phyloP scores from a whole-genome alignment of 2,329 filamentous ascomycete genomes.

The Diaporthe aspalathi region DNA sequence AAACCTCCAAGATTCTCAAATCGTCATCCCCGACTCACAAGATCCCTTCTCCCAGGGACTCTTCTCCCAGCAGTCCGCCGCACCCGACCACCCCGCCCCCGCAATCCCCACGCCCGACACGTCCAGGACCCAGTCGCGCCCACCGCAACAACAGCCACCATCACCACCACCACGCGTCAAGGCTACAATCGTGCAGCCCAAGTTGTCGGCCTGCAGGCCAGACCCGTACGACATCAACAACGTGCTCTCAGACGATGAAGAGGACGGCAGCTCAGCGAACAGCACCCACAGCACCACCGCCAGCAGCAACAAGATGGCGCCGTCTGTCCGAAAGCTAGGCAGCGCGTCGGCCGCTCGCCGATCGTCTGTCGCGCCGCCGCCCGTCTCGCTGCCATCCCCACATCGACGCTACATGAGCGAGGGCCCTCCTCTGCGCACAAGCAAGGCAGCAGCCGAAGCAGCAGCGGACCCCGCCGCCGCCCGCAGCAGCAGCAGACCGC shows the following conservation, averaged over 20 bases:
- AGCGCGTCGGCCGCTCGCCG: not conserved
- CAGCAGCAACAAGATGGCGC: not conserved
- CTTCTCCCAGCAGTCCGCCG: not conserved
- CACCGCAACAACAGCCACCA: too few relatives aligned
- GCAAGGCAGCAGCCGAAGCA: too few relatives aligned
- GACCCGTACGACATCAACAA: conserved; percentile 37
- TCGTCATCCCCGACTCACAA: conserved; percentile 27
- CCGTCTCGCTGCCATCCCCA: not conserved
- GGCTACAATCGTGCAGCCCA: not conserved
- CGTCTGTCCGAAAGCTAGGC: conserved; percentile 32
- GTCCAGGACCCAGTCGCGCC: not conserved
- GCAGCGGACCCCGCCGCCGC: not conserved
- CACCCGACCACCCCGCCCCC: not conserved
- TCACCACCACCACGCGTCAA: too few relatives aligned
- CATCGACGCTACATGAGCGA: not conserved
- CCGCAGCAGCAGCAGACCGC: not conserved
- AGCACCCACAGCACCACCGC: not conserved
- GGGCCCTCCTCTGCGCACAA: not conserved
- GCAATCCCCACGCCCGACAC: not conserved
- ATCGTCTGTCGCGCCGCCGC: not conserved
- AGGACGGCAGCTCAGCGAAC: conserved; percentile 19
- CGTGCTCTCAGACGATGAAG: conserved; percentile 27
- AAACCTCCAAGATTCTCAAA: conserved; percentile 7
- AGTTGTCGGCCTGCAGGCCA: not conserved
- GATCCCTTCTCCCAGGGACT: not conserved